phyloP scores from a whole-genome alignment of 345 rosid species.

The Populus alba region DNA sequence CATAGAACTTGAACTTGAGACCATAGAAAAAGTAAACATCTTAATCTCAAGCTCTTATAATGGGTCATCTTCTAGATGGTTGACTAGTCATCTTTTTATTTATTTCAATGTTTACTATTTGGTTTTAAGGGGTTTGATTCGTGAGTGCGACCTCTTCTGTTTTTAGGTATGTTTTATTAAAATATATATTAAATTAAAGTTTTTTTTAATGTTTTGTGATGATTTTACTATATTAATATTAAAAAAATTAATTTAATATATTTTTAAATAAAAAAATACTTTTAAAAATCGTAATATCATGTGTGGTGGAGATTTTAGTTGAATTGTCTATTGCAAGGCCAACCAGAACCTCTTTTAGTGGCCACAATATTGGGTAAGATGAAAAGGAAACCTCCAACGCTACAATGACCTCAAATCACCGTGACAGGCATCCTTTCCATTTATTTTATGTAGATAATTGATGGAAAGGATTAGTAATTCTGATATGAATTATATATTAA shows the following conservation, averaged over 20 bases:
- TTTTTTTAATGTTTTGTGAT: too few relatives aligned
- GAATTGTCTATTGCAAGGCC: not conserved
- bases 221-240: too few relatives aligned
- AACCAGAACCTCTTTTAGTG: not conserved
- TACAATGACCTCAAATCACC: not conserved
- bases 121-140: not conserved
- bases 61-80: not conserved
- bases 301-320: not conserved
- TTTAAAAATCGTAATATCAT: too few relatives aligned
- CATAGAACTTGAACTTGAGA: too few relatives aligned
- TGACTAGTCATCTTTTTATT: not conserved
- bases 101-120: not conserved
- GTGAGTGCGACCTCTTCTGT: too few relatives aligned
- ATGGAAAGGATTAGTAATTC: not conserved
- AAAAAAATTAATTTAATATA: too few relatives aligned
- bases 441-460: not conserved
- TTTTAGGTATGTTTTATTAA: too few relatives aligned
- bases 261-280: too few relatives aligned
- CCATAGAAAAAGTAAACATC: too few relatives aligned
- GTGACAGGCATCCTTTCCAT: too few relatives aligned
- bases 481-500: too few relatives aligned
- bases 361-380: not conserved
- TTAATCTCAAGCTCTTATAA: too few relatives aligned
- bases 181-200: fast-evolving
- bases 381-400: not conserved